phyloP scores from a whole-genome alignment of 2,329 filamentous ascomycete genomes.

The Fusarium nematophilum region DNA sequence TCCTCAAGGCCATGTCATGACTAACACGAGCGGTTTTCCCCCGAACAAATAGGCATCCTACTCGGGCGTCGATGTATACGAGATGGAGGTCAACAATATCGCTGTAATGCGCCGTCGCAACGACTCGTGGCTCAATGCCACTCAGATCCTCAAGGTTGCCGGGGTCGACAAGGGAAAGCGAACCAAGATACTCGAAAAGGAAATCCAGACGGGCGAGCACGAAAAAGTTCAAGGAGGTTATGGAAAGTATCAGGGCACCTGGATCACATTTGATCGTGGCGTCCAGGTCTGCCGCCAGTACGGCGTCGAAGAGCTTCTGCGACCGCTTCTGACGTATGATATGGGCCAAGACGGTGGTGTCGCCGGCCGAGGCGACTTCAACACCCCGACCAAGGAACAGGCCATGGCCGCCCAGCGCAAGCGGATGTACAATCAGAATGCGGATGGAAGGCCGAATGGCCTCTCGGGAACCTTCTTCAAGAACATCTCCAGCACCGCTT shows the following conservation, averaged over 20 bases:
- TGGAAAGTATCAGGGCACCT: conserved; percentile 98
- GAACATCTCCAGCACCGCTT: conserved; percentile 93
- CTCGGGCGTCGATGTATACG: conserved; percentile 95
- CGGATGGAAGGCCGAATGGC: conserved; percentile 75
- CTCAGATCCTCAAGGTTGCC: conserved; percentile 97
- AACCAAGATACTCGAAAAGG: conserved; percentile 97
- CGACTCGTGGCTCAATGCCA: conserved; percentile 97
- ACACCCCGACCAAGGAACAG: conserved; percentile 98
- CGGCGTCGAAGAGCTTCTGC: conserved; percentile 79
- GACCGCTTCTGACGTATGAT: conserved; percentile 82
- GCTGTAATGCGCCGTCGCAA: conserved; percentile 95
- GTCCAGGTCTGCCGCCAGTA: conserved; percentile 89
- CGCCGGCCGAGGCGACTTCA: conserved; percentile 79
- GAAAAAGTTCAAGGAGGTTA: conserved; percentile 99
- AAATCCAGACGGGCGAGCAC: conserved; percentile 94
- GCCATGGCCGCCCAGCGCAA: conserved; percentile 97
- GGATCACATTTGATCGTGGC: conserved; percentile 94
- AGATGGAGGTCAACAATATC: conserved; percentile 95
- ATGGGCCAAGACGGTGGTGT: conserved; percentile 80
- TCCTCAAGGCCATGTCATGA: conserved; percentile 8
- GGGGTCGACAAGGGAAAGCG: conserved; percentile 97
- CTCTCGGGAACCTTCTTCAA: conserved; percentile 92
- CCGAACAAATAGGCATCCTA: conserved; percentile 75
- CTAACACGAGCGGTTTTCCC: conserved; percentile 22
- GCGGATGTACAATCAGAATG: conserved; percentile 79